phyloP scores from a whole-genome alignment of 2,329 filamentous ascomycete genomes.

The Fusarium sp. region DNA sequence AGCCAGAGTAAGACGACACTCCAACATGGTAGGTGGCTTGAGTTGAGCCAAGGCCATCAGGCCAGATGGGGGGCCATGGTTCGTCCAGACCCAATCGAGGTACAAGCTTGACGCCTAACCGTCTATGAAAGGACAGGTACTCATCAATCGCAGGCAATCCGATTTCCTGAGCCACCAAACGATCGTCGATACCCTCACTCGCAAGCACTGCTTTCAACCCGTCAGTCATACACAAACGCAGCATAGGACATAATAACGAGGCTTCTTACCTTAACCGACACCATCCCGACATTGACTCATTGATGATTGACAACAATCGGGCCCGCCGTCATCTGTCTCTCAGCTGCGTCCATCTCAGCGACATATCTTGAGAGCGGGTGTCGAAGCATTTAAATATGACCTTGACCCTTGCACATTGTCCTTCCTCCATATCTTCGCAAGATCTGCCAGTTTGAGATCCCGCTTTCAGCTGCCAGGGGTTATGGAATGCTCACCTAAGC shows the following conservation, averaged over 20 bases:
- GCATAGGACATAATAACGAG: not conserved
- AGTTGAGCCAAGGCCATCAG: not conserved
- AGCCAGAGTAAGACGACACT: not conserved
- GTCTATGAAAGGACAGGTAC: not conserved
- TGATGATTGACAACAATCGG: not conserved
- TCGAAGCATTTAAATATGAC: conserved; percentile 33
- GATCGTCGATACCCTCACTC: not conserved
- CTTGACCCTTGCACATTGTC: conserved; percentile 28
- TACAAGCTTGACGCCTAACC: conserved; percentile 1
- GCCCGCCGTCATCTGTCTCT: conserved; percentile 8
- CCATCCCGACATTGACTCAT: not conserved
- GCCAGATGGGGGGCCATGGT: not conserved
- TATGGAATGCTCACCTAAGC: not conserved
- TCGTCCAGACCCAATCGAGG: not conserved
- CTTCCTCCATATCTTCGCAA: conserved; percentile 17
- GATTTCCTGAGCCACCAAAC: not conserved
- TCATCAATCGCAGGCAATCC: not conserved
- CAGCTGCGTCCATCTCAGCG: not conserved
- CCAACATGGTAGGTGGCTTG: not conserved
- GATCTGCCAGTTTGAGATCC: not conserved
- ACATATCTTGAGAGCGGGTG: not conserved
- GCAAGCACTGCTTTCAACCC: conserved; percentile 14
- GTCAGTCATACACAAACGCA: conserved; percentile 31
- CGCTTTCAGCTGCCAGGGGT: not conserved
- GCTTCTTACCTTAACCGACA: conserved; percentile 9